These are phyloP conservation scores for Kluyveromyces wickerhamii DNA, from an alignment of 805 yeast genomes.

Conservation along the genomic window DNA sequence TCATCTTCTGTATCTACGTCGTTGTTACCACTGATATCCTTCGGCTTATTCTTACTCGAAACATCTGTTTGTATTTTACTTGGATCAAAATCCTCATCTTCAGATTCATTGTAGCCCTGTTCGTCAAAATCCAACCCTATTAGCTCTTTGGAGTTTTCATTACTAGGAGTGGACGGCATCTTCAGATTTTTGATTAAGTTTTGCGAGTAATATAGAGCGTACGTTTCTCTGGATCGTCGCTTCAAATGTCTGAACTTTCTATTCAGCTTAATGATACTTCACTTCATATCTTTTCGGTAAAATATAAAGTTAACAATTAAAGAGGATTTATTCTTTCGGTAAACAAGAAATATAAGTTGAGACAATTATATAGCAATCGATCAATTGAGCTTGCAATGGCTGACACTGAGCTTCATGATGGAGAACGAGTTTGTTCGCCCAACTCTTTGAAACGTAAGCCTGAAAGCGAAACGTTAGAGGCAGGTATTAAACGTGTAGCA, in stretches of 20 bases:
- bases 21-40: slow-evolving; percentile 18
- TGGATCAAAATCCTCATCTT: slow-evolving; percentile 34
- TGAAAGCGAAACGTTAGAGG: slow-evolving; percentile 49
- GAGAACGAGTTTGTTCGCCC: slow-evolving; percentile 12
- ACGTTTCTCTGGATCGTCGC: too few relatives aligned
- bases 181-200: too few relatives aligned
- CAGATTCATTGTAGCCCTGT: slow-evolving; percentile 29
- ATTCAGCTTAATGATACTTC: too few relatives aligned
- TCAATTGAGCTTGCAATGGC: not conserved
- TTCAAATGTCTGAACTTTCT: too few relatives aligned
- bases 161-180: too few relatives aligned
- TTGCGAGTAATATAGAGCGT: too few relatives aligned
- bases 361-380: too few relatives aligned
- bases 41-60: slow-evolving; percentile 28
- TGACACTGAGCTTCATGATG: slow-evolving; percentile 3
- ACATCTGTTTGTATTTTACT: slow-evolving; percentile 22
- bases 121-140: slow-evolving; percentile 21
- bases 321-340: too few relatives aligned
- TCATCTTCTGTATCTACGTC: slow-evolving; percentile 32
- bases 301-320: too few relatives aligned
- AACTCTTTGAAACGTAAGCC: slow-evolving; percentile 55
- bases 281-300: too few relatives aligned
- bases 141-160: slow-evolving; percentile 18
- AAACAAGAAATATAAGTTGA: too few relatives aligned
- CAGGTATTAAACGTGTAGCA: slow-evolving; percentile 59